Conservation (phyloP, 768 basidiomycete genomes). For the Phylloporus arenicola region DNA sequence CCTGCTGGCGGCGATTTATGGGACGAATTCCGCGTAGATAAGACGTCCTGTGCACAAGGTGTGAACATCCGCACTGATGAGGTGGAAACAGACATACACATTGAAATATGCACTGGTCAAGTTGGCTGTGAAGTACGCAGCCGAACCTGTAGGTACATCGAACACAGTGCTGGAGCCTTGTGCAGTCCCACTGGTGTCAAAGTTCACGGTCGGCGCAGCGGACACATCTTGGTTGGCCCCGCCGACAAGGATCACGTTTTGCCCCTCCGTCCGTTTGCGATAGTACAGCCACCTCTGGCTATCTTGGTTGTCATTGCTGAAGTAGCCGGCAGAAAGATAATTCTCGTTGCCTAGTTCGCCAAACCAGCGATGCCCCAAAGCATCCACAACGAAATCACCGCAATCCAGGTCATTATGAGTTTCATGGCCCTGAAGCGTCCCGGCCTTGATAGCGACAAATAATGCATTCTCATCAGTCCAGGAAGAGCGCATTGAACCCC, state of each 20-base stretch:
- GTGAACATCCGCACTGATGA: constrained; percentile 7
- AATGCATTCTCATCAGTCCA: constrained; percentile 86
- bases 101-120: constrained; percentile 70
- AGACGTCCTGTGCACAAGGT: constrained; percentile 44
- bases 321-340: constrained; percentile 75
- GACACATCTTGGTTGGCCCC: constrained; percentile 75
- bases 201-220: constrained; percentile 53
- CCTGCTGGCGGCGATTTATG: constrained; percentile 79
- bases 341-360: constrained; percentile 91
- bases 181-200: constrained; percentile 49
- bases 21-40: constrained; percentile 81
- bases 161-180: constrained; percentile 88
- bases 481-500: constrained; percentile 86
- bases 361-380: constrained; percentile 88
- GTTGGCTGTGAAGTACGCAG: constrained; percentile 78
- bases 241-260: constrained; percentile 85
- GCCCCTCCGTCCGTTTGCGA: constrained; percentile 94
- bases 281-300: constrained; percentile 86
- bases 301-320: constrained; percentile 64
- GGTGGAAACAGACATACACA: constrained; percentile 44
- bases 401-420: constrained; percentile 93
- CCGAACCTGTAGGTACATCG: constrained; percentile 55
- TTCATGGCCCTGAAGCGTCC: constrained; percentile 75
- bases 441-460: constrained; percentile 87
- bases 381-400: constrained; percentile 95